These are phyloP conservation scores for Carex pumila DNA, from an alignment of 176 grass and related monocot species.

Conservation along the genomic window DNA sequence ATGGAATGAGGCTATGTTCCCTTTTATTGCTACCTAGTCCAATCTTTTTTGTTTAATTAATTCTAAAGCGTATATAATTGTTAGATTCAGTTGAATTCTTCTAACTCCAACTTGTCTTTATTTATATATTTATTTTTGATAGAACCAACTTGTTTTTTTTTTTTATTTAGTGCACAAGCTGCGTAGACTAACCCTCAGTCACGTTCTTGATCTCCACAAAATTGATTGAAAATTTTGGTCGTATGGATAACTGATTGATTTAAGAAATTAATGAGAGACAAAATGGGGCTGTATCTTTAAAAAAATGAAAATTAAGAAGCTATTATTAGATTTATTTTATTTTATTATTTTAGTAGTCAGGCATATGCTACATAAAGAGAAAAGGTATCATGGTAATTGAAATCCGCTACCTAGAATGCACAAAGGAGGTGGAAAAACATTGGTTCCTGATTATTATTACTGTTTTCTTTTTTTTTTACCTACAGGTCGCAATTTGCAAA, in stretches of 20 bases:
- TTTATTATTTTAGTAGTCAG: not conserved
- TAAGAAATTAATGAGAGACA: not conserved
- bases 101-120: not conserved
- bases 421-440: not conserved
- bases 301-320: not conserved
- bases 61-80: not conserved
- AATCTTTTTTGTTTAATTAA: not conserved
- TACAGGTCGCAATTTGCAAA: not conserved
- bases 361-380: not conserved
- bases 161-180: not conserved
- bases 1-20: not conserved
- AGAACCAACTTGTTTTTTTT: not conserved
- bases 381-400: not conserved
- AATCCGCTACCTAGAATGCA: not conserved
- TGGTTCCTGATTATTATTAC: not conserved
- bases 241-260: not conserved
- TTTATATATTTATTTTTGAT: not conserved
- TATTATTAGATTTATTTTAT: not conserved
- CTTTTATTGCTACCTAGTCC: not conserved
- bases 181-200: not conserved
- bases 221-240: not conserved
- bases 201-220: not conserved
- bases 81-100: not conserved
- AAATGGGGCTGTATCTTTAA: not conserved
- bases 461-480: not conserved